Base-by-base conservation (phyloP, 192 early-diverging fungal species). In the Backusella morwellensis region DNA sequence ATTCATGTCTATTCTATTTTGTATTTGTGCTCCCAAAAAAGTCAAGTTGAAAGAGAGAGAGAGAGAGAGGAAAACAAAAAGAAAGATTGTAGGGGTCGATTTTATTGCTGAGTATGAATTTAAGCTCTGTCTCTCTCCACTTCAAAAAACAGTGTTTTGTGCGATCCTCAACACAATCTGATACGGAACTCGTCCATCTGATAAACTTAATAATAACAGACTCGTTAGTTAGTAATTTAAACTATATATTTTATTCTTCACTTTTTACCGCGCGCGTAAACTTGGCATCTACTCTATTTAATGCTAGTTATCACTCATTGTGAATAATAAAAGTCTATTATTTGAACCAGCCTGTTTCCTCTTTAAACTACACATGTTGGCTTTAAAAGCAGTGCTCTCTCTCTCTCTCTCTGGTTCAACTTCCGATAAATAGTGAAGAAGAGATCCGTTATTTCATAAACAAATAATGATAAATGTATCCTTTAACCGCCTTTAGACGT, bases 41-140 rank as follows among this genome's bases (percentile, higher is more conserved):
- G 21, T 56, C 7, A 26, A 8, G n/a, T 3, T 29, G 56, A 29
- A 63, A 63, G 32, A 32, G 32, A 5, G n/a, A 29, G n/a, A n/a
- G 26, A 59, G 26, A 12, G 26, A 63, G n/a, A 63, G 56, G 56
- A 63, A 63, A 63, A 63, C 56, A 63, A 63, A 63, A 63, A 63
- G 38, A 63, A 63, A 44, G 56, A 63, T 9, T 63, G 56, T 63
- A 63, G 56, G 56, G 56, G 56, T 63, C 56, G n/a, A 29, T 59
- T 59, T 26, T 29, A 14, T 59, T 29, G 12, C 56, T 8, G 56
- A 63, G 56, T 63, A 14, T 63, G 23, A 63, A 63, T 29, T 3
- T 4, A 63, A 26, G 8, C 54, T 56, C 42, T 14, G 15, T 17
- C 12, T 6, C n/a, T 40, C n/a, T 40, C 38, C n/a, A 21, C 54